Base-by-base conservation (phyloP, 2,329 filamentous ascomycete species). In the Pestalotiopsis sp. region DNA sequence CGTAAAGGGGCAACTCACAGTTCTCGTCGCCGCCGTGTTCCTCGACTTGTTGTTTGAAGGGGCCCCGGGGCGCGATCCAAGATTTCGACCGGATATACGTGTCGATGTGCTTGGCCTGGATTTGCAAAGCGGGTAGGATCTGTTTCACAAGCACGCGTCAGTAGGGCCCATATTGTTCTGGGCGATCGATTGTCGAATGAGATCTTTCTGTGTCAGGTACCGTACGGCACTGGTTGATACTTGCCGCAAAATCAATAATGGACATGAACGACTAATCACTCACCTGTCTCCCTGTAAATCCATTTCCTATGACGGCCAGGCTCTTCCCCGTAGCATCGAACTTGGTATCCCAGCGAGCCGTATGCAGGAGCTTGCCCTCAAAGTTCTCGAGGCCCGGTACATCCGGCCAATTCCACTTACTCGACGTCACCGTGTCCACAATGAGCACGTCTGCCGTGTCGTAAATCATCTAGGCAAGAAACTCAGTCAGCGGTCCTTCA, bases 381-480 rank as follows among this genome's bases (percentile, higher is more conserved):
- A 63, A 63, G 4, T 36, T 63, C 5, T 40, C 12, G 1, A 63
- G 31, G 5, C 60, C 60, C 0, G 14, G 27, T 4, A 40, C 4
- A 9, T 63, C 20, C 5, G 60, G 60, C 38, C 31, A 45, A 6
- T 45, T 25, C 38, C 31, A 45, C 12, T 41, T 45, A 27, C 23
- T 63, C 23, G 40, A 20, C 1, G 14, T n/a, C 5, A 11, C 60
- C 9, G 60, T 41, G 6, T 13, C 60, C 31, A 7, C 14, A 4
- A 63, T 38, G 60, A 63, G 31, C 7, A 63, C 14, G 36, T 63
- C 38, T 13, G 60, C 60, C n/a, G 31, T 25, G n/a, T 63, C 60
- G 12, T 27, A 14, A 2, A 59, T 11, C 7, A 58, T 23, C 52
- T 58, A 45, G 2, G 40, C 3, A 6, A 3, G 13, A 58, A 12